Evolutionary conservation across 176 grass and related monocot genomes (phyloP), one percentile per base, ranked within the genome.

Genomic region (Otatea glauca): DNA sequence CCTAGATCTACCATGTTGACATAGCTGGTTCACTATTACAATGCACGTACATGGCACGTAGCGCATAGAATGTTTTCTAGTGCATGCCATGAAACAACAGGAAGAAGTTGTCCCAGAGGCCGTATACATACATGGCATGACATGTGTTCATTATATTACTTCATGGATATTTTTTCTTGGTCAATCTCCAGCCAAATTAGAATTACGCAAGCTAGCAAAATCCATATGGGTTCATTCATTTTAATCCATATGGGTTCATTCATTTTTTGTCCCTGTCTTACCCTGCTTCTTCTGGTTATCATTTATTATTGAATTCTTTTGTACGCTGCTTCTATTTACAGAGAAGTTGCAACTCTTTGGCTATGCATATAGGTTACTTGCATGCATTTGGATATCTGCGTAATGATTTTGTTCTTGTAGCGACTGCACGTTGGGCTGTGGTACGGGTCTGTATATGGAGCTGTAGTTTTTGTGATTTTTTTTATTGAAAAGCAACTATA

Each of bases 371-470:
- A 50, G 34, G 70, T 35, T 18, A 13, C 29, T 32, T 78, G 65
- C 80, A 71, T 71, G 54, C 75, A 23, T 74, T 7, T 4, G 59
- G 45, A 14, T 24, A 83, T 77, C 74, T 65, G 45, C 39, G 58
- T 48, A 37, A 60, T 66, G 55, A 59, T 85, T 62, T 60, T 17
- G 72, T 39, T 51, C 50, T 81, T 61, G 74, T 56, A 29, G 79
- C 58, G 74, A 49, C 56, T 45, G 80, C 89, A 85, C 55, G 81
- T 77, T 91, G 79, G 27, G 79, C 78, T 82, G 23, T 42, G 64
- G 18, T 71, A 60, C 29, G 1, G 1, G 29, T 1, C 29, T 29
- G 29, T 29, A 29, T 29, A 29, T 1, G 29, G 29, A 1, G 29
- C 1, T 29, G 29, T 29, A 29, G 29, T 29, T 29, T 29, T 29